Base-by-base conservation (phyloP, 2,329 filamentous ascomycete genomes). In the Pseudodiploospora longispora region DNA sequence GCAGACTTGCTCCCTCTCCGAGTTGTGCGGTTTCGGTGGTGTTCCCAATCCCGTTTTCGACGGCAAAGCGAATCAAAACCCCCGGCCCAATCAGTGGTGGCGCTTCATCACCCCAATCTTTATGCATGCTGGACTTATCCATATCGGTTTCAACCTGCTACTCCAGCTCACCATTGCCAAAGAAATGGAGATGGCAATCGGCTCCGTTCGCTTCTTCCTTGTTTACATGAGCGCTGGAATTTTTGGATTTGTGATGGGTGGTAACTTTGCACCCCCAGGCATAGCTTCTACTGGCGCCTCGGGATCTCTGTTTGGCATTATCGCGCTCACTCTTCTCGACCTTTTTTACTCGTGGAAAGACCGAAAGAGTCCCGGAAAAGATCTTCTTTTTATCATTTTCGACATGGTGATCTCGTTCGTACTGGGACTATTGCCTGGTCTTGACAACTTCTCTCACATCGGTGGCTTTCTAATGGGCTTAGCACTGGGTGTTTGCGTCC, bases 391-490 rank as follows among this genome's bases (percentile, higher is more conserved):
- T 63, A 85, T 97, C 61, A 50, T 90, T 38, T 67, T 96, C 44
- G 90, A 96, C 57, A 80, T 97, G 49, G 70, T 82, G 52, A 89
- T 98, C 52, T 88, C 89, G 0, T 96, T 98, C 59, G 88, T 93
- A 10, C 76, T 98, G 3, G 93, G 93, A 31, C 75, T 98, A 4
- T 75, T 98, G 1, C 93, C 93, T 0, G 91, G 90, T 6, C 68
- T 98, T 38, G 93, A 98, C 71, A 98, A 98, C 65, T 98, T 97
- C 64, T 87, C 87, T 10, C 93, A 98, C 55, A 96, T 98, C 50
- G 93, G 93, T 43, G 93, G 93, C 2, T 96, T 97, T 63, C 67
- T 95, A 41, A 95, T 95, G 81, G 93, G 93, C 1, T 68, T 98
- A 6, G 84, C 83, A 0, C 77, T 96, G 1, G 93, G 93, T 9